Percentiles rank a stretch among this genome's conserved stretches.
These are phyloP conservation scores for Albugo laibachii DNA, from an alignment of 352 stramenopile species.

Conservation along the genomic window DNA sequence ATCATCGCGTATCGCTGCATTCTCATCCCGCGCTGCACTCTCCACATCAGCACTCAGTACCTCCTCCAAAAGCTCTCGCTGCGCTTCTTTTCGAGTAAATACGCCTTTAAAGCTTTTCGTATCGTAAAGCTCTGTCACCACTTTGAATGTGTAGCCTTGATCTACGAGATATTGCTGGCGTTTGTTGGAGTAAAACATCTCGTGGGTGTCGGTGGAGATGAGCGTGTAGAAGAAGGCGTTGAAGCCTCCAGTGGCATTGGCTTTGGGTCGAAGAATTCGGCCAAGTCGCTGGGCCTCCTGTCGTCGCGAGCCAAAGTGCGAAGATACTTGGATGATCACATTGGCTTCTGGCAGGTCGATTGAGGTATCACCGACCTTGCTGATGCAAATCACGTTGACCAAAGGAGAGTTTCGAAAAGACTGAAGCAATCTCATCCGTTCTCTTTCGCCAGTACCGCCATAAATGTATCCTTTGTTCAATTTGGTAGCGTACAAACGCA, in stretches of 20 bases:
- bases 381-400: conserved; percentile 83
- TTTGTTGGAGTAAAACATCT: conserved; percentile 99
- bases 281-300: conserved; percentile 98
- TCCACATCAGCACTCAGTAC: conserved; percentile 66
- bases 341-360: conserved; percentile 99
- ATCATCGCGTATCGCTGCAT: conserved; percentile 60
- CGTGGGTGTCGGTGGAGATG: conserved; percentile 96
- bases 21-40: conserved; percentile 63
- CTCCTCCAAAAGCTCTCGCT: conserved; percentile 54
- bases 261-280: conserved; percentile 97
- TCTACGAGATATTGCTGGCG: conserved; percentile 99
- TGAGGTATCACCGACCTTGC: conserved; percentile 95
- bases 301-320: conserved; percentile 95
- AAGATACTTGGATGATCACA: conserved; percentile 98
- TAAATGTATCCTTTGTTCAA: conserved; percentile 90
- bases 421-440: conserved; percentile 74
- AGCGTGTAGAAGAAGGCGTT: conserved; percentile 99
- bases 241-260: conserved; percentile 89
- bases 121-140: conserved; percentile 90
- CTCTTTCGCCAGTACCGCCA: conserved; percentile 87
- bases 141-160: conserved; percentile 99
- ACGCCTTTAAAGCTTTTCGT: conserved; percentile 53
- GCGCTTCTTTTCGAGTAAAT: conserved; percentile 61
- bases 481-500: conserved; percentile 88
- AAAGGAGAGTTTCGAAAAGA: conserved; percentile 68